Evolutionary conservation across 129 eudicot genomes (phyloP), one percentile per base, ranked within the genome.

Genomic region (Centaurea solstitialis): DNA sequence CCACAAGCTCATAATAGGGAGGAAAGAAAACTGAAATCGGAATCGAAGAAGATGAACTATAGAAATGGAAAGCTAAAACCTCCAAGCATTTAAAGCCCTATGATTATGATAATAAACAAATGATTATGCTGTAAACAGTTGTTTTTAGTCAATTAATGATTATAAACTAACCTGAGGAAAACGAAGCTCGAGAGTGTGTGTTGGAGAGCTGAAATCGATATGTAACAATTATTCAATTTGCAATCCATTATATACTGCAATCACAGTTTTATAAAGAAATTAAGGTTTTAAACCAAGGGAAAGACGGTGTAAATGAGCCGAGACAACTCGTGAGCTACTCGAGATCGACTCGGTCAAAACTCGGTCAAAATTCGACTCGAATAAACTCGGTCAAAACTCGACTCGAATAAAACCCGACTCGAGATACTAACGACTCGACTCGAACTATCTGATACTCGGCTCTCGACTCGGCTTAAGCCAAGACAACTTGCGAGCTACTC

Each of bases 61-160:
- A 9, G 68, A 62, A 62, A 62, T 26, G 12, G 28, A 8, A 64
- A 64, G 13, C 68, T 20, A 64, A 64, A 64, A 64, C 30, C 68
- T 20, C 4, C 68, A 15, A 50, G 62, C 62, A 50, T 15, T 50
- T 21, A 61, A 61, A 61, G 11, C 68, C 68, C 68, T 21, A 64
- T 17, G 64, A 53, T 53, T n/a, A n/a, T n/a, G n/a, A n/a, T 57
- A n/a, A 64, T 64, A 64, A 64, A 64, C 68, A 64, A 64, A 64
- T 20, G 68, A 9, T 20, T 62, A 20, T 64, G 30, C 28, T 64
- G 68, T 64, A 64, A 64, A 64, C 68, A 64, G 68, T n/a, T 74
- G 37, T 20, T 21, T 30, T 23, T 45, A 30, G n/a, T n/a, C n/a
- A 18, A 64, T 22, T 30, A 17, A 64, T 20, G 68, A 21, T 22